Evolutionary conservation across 495 filamentous ascomycete genomes (phyloP).

Genomic region (Corynascus novoguineensis): DNA sequence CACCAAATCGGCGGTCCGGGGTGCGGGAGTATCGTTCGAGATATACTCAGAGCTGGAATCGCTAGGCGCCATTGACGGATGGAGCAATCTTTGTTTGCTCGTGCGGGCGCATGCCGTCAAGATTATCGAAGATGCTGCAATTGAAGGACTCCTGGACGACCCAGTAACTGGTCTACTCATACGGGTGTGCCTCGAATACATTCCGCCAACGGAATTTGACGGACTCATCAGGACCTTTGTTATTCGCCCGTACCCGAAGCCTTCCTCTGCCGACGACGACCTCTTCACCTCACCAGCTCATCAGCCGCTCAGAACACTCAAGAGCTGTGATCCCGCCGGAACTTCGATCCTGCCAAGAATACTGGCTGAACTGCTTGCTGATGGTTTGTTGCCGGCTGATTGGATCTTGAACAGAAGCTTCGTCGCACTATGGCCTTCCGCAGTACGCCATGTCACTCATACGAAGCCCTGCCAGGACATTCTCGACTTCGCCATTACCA

Average conservation of each 20-base stretch:
- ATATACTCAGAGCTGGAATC: constrained; percentile 65
- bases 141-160: constrained; percentile 41
- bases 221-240: constrained; percentile 33
- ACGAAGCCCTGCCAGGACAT: constrained; percentile 30
- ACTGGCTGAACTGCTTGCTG: constrained; percentile 31
- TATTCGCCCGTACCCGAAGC: constrained; percentile 33
- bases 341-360: constrained; percentile 32
- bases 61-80: constrained; percentile 54
- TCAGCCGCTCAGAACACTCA: constrained; percentile 29
- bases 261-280: constrained; percentile 29
- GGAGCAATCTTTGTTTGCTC: constrained; percentile 59
- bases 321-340: constrained; percentile 21
- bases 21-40: constrained; percentile 36
- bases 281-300: constrained; percentile 23
- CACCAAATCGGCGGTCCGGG: constrained; percentile 35
- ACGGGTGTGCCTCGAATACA: constrained; percentile 35
- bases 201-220: constrained; percentile 38
- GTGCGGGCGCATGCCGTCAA: constrained; percentile 63
- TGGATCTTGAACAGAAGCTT: constrained; percentile 44
- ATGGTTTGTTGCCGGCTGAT: constrained; percentile 32
- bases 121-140: constrained; percentile 50
- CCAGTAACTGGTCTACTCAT: constrained; percentile 37
- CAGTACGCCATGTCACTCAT: constrained; percentile 28
- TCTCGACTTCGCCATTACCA: constrained; percentile 31
- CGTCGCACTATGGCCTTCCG: constrained; percentile 32